phyloP scores from a whole-genome alignment of 2,329 filamentous ascomycete genomes.

The Metarhizium robertsii region DNA sequence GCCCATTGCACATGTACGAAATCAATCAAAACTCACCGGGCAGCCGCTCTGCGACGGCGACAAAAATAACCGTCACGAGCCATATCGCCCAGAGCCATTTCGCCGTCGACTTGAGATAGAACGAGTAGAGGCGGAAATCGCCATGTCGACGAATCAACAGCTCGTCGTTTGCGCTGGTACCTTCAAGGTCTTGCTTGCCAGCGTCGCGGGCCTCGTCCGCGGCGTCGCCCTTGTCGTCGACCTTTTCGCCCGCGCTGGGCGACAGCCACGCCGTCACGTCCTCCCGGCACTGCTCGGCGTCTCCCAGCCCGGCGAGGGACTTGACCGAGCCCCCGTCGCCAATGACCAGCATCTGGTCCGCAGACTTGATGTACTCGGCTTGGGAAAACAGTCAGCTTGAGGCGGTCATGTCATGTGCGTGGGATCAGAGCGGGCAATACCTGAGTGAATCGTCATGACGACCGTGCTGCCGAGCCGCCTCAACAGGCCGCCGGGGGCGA shows the following conservation, averaged over 20 bases:
- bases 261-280: neutral
- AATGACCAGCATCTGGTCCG: neutral
- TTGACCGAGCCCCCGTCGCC: neutral
- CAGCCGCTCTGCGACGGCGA: neutral
- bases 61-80: neutral
- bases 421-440: neutral
- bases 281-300: neutral
- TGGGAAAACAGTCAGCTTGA: neutral
- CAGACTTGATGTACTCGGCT: neutral
- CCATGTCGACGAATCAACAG: neutral
- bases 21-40: neutral
- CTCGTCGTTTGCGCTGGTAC: neutral
- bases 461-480: constrained; percentile 1
- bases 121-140: neutral
- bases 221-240: neutral
- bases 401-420: too few relatives aligned
- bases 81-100: neutral
- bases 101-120: neutral
- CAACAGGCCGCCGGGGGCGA: constrained; percentile 2
- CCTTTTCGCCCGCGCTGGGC: neutral
- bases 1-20: too few relatives aligned
- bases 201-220: neutral
- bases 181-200: neutral
- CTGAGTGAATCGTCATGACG: constrained; percentile 5
- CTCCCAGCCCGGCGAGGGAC: neutral